Conservation (phyloP, 768 basidiomycete species). For the Auriscalpium vulgare region DNA sequence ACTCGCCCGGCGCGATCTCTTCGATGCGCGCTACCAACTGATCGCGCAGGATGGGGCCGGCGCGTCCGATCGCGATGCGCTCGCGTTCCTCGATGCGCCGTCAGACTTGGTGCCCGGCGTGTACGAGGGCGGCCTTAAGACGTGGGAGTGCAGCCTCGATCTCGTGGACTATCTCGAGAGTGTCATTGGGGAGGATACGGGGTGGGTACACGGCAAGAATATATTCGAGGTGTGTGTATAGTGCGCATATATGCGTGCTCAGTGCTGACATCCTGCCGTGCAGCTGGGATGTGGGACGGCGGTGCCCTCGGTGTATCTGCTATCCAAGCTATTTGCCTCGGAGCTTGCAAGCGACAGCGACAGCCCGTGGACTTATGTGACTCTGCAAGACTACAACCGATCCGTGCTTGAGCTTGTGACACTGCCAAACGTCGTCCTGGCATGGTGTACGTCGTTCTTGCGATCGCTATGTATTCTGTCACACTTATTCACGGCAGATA, state of each 20-base stretch:
- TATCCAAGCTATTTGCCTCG: slow-evolving; percentile 45
- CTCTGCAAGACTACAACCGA: slow-evolving; percentile 89
- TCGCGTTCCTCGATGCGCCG: slow-evolving; percentile 68
- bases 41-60: slow-evolving; percentile 41
- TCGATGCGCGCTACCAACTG: slow-evolving; percentile 93
- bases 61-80: slow-evolving; percentile 13
- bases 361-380: slow-evolving; percentile 38
- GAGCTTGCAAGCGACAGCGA: slow-evolving; percentile 20
- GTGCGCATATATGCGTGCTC: background rate
- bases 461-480: background rate
- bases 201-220: slow-evolving; percentile 38
- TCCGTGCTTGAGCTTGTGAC: slow-evolving; percentile 76
- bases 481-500: slow-evolving; percentile 33
- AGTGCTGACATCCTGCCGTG: background rate
- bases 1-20: slow-evolving; percentile 78
- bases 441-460: slow-evolving; percentile 61
- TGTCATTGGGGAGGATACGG: slow-evolving; percentile 16
- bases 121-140: slow-evolving; percentile 95
- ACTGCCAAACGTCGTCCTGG: slow-evolving; percentile 66
- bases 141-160: slow-evolving; percentile 95
- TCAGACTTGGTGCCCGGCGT: slow-evolving; percentile 88
- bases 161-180: slow-evolving; percentile 59
- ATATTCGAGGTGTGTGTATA: slow-evolving; percentile 61
- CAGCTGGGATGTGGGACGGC: slow-evolving; percentile 94
- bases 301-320: slow-evolving; percentile 69